A percentile compares a stretch with the other conserved stretches of the same genome.
Conservation (phyloP, 1,284 basidiomycete genomes). For the Puccinia sorghi region DNA sequence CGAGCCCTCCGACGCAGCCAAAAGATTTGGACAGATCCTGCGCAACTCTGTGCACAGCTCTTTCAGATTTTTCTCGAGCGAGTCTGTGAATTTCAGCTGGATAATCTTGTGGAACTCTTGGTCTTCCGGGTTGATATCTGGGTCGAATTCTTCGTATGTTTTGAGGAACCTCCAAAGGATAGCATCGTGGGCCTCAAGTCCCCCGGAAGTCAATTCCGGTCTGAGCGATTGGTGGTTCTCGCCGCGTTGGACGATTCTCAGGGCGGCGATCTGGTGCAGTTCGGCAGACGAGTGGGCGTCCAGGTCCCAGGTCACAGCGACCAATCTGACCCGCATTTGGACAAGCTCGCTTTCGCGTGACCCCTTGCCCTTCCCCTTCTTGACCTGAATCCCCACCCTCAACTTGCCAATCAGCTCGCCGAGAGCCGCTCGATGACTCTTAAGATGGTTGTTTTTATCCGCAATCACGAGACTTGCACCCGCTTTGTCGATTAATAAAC, state of each 20-base stretch:
- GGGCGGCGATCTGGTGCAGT: conserved; percentile 72
- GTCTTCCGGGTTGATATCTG: conserved; percentile 58
- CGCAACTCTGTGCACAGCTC: conserved; percentile 37
- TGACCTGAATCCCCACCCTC: conserved; percentile 18
- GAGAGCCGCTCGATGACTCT: conserved; percentile 33
- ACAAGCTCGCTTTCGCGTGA: background rate
- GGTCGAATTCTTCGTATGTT: conserved; percentile 67
- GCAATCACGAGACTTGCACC: conserved; percentile 24
- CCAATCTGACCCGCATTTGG: conserved; percentile 62
- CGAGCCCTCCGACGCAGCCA: background rate
- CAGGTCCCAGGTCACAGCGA: conserved; percentile 77
- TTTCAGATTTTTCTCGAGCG: conserved; percentile 52
- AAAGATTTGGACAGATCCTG: background rate
- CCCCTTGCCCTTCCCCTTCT: conserved; percentile 4
- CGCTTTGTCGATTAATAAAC: conserved; percentile 61
- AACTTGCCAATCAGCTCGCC: conserved; percentile 13
- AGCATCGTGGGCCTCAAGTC: conserved; percentile 69
- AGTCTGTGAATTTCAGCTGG: conserved; percentile 66
- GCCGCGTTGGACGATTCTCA: conserved; percentile 73
- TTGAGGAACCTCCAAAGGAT: conserved; percentile 79
- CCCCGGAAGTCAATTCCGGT: conserved; percentile 62
- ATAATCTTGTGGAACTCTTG: conserved; percentile 67
- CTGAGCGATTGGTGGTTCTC: conserved; percentile 79
- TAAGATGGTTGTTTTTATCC: conserved; percentile 43
- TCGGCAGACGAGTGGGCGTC: conserved; percentile 62